phyloP scores from a whole-genome alignment of 169 alveolate species.

The Eimeria acervulina region DNA sequence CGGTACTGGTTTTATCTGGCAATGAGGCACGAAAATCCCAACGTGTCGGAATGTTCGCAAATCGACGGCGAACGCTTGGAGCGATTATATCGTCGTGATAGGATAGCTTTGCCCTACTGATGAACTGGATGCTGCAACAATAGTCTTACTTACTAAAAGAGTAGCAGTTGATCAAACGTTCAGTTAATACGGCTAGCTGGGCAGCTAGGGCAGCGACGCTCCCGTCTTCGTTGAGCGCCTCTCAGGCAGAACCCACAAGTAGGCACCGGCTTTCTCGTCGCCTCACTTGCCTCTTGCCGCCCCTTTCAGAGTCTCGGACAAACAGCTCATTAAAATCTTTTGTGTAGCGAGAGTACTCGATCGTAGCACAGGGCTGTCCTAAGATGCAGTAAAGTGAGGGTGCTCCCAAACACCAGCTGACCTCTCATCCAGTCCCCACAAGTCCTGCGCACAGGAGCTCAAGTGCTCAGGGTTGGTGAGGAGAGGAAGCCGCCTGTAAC shows the following conservation, averaged over 20 bases:
- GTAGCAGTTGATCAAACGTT: conserved; percentile 81
- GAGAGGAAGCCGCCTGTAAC: too few relatives aligned
- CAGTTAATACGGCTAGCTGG: conserved; percentile 85
- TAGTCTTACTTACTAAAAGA: conserved; percentile 81
- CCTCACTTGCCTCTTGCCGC: conserved; percentile 58
- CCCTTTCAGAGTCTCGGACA: conserved; percentile 2
- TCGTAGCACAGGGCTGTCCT: too few relatives aligned
- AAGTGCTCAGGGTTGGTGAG: too few relatives aligned
- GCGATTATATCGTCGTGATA: conserved; percentile 96
- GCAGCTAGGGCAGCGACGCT: conserved; percentile 85
- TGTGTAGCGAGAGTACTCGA: background rate
- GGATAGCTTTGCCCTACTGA: conserved; percentile 95
- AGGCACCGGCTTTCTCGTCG: conserved; percentile 83
- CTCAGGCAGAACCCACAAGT: conserved; percentile 85
- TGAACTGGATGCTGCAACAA: conserved; percentile 88
- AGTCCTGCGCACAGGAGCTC: too few relatives aligned
- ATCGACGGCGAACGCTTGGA: background rate
- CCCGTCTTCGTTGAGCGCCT: conserved; percentile 85
- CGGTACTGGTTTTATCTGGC: conserved; percentile 82
- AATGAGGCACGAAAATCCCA: background rate
- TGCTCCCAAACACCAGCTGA: too few relatives aligned
- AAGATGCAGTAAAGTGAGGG: too few relatives aligned
- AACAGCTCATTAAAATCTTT: background rate
- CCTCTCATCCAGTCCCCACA: too few relatives aligned
- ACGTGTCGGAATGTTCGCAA: background rate